Base-by-base conservation (phyloP, 192 early-diverging fungal genomes). In the Entomortierella lignicola region DNA sequence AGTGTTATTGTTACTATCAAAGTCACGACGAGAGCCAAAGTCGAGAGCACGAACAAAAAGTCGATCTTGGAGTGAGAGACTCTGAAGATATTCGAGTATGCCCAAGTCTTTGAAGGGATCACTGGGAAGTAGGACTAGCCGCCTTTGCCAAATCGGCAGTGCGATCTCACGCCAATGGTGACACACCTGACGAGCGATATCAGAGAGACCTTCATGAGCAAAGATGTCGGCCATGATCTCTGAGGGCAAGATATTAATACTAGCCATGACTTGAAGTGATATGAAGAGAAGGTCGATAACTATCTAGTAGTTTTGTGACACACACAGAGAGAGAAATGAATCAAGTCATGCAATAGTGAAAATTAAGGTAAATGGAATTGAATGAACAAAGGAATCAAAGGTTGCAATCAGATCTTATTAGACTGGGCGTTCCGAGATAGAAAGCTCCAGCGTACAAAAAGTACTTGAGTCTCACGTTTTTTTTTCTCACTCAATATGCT, bases 171-270 rank as follows among this genome's bases (percentile, higher is more conserved):
- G 62, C 75, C 75, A 79, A 13, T 67, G 61, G 37, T 29, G 34
- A 32, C 75, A 79, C 20, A 70, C 62, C 44, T 70, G 75, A 15
- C 75, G 75, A 21, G 75, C 55, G 48, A 79, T 79, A 31, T 79
- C 68, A 10, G 62, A 29, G 12, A 79, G 67, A 39, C 75, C 75
- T 11, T 79, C 67, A 31, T 70, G 47, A 8, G 54, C 39, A 37
- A 79, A 79, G 57, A 79, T 79, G 32, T 69, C 62, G 21, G 68
- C 66, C 2, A 79, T 55, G 68, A 79, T 70, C 52, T 79, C 75
- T 54, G 75, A 29, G 20, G 75, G 75, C 4, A 79, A 52, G 11
- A 32, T 41, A 41, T 70, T 60, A 21, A 79, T 79, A 21, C 10
- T 60, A 42, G 58, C 13, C 69, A 71, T 71, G 34, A 37, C 34